A percentile compares a stretch with the other conserved stretches of the same genome.
Conservation (phyloP, 345 rosid genomes). For the Corchorus olitorius region DNA sequence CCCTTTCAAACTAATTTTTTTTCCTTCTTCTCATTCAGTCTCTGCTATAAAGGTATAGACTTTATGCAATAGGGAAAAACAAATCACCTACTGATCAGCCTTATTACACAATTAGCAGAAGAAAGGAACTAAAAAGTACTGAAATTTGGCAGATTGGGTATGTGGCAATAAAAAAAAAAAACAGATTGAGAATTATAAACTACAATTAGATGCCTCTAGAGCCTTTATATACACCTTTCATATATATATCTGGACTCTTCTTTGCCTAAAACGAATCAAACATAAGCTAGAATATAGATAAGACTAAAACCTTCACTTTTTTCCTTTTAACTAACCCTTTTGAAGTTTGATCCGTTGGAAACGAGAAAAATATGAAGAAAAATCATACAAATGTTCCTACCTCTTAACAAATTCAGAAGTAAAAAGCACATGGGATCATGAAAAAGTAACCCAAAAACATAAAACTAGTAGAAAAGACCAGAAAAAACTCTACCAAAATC, state of each 20-base stretch:
- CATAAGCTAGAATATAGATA: background rate
- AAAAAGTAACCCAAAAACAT: slow-evolving; percentile 27
- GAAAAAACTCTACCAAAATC: slow-evolving; percentile 20
- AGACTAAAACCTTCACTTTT: background rate
- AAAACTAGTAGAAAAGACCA: slow-evolving; percentile 33
- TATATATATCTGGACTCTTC: slow-evolving; percentile 17
- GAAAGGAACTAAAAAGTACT: background rate
- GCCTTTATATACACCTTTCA: background rate
- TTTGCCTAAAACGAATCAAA: background rate
- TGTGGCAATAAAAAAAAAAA: slow-evolving; percentile 11
- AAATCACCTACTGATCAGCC: slow-evolving; percentile 1
- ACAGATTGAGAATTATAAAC: background rate
- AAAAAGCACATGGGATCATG: slow-evolving; percentile 17
- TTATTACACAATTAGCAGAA: background rate
- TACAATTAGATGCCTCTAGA: slow-evolving; percentile 21
- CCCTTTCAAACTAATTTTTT: background rate
- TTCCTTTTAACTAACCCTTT: slow-evolving; percentile 12
- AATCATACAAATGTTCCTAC: background rate
- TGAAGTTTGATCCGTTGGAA: slow-evolving; percentile 12
- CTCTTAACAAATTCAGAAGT: background rate
- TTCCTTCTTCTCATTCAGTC: background rate
- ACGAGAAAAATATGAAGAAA: slow-evolving; percentile 11
- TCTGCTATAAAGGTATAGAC: background rate
- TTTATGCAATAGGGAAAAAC: background rate
- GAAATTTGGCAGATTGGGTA: background rate